These are phyloP conservation scores for Orbilia oligospora DNA, from an alignment of 2,329 filamentous ascomycete species.

Conservation along the genomic window DNA sequence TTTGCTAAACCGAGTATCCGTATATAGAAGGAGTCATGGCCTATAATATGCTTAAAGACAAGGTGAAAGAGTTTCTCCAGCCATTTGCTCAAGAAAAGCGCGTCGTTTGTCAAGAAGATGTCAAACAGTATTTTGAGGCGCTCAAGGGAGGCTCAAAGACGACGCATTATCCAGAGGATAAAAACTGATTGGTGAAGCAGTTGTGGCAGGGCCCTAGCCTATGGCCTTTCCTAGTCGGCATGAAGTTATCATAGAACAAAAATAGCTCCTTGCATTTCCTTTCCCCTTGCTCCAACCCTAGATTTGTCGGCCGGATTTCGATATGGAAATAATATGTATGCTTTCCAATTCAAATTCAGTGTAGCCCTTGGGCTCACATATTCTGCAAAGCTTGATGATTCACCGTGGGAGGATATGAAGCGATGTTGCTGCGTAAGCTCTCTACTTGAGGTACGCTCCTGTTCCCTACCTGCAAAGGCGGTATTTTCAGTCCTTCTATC, in stretches of 20 bases:
- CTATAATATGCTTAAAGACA: constrained; percentile 95
- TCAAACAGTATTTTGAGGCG: constrained; percentile 96
- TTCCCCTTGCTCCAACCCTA: not conserved
- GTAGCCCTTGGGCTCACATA: not conserved
- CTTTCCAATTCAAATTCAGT: constrained; percentile 6
- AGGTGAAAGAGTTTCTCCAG: constrained; percentile 93
- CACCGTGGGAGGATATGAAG: not conserved
- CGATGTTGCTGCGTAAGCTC: not conserved
- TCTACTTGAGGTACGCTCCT: not conserved
- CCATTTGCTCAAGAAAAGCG: constrained; percentile 93
- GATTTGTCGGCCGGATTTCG: not conserved
- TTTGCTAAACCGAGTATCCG: not conserved
- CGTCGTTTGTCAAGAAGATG: constrained; percentile 92
- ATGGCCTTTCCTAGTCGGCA: not conserved
- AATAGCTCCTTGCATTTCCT: not conserved
- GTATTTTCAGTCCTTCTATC: not conserved
- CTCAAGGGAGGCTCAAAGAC: constrained; percentile 67
- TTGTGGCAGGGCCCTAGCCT: not conserved
- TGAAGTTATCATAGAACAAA: not conserved
- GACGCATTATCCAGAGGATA: not conserved
- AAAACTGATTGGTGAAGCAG: not conserved
- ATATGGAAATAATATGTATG: constrained; percentile 12
- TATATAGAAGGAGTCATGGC: constrained; percentile 88
- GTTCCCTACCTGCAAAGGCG: too few relatives aligned
- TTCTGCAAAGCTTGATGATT: not conserved